These are phyloP conservation scores for Alternaria ventricosa DNA, from an alignment of 2,329 filamentous ascomycete genomes.

Conservation along the genomic window DNA sequence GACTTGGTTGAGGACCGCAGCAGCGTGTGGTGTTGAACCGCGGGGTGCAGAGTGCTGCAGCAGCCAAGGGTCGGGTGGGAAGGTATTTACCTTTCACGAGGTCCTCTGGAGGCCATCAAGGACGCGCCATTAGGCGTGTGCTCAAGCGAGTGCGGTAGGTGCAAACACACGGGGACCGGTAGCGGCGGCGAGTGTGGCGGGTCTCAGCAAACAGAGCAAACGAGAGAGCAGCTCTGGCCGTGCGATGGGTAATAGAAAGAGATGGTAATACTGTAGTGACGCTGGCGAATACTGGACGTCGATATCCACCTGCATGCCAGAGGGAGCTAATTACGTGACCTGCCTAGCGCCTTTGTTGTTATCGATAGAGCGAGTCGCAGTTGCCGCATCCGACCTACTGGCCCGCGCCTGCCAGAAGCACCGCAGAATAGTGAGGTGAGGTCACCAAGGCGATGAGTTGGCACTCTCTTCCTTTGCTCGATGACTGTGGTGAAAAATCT, in stretches of 20 bases:
- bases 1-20: constrained; percentile 19
- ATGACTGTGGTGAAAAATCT: neutral
- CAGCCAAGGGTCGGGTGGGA: constrained; percentile 25
- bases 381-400: neutral
- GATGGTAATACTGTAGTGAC: constrained; percentile 18
- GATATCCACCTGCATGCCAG: constrained; percentile 8
- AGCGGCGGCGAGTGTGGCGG: constrained; percentile 10
- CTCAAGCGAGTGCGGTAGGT: constrained; percentile 44
- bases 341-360: constrained; percentile 7
- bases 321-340: constrained; percentile 16
- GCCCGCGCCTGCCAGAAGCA: neutral
- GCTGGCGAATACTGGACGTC: constrained; percentile 7
- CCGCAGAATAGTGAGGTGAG: neutral
- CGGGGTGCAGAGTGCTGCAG: constrained; percentile 10
- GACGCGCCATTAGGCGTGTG: constrained; percentile 49
- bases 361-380: constrained; percentile 8
- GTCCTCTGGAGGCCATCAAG: constrained; percentile 38
- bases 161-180: constrained; percentile 24
- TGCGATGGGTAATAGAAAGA: constrained; percentile 13
- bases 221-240: constrained; percentile 6
- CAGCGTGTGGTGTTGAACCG: constrained; percentile 9
- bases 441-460: neutral
- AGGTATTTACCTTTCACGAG: constrained; percentile 32
- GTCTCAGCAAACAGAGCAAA: constrained; percentile 11
- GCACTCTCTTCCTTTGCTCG: neutral